Conservation (phyloP, 2,329 filamentous ascomycete genomes). For the Fusarium marasasianum region DNA sequence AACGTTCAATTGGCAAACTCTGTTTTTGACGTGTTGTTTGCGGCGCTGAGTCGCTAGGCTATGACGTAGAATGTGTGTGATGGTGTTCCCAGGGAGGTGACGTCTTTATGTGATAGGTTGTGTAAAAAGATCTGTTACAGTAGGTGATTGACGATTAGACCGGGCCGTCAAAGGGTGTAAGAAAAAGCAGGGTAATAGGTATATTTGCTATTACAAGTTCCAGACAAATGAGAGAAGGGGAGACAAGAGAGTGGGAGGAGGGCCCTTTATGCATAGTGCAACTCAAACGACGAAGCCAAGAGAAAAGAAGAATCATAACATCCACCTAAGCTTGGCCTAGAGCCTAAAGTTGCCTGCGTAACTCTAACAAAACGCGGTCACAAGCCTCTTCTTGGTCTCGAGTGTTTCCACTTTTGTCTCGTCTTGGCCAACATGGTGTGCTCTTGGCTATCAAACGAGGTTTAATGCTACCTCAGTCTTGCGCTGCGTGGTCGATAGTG, state of each 20-base stretch:
- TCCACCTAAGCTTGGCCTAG: slow-evolving; percentile 18
- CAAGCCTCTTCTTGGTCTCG: slow-evolving; percentile 1
- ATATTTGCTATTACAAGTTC: neutral
- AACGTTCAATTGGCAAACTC: neutral
- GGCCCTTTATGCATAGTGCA: slow-evolving; percentile 14
- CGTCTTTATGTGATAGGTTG: slow-evolving; percentile 9
- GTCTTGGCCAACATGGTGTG: slow-evolving; percentile 1
- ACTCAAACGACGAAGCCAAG: slow-evolving; percentile 7
- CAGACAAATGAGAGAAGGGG: neutral
- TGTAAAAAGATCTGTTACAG: neutral
- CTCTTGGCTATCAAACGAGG: slow-evolving; percentile 24
- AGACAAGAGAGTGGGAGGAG: slow-evolving; percentile 17
- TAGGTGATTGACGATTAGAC: slow-evolving; percentile 3
- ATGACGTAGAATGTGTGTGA: slow-evolving; percentile 11
- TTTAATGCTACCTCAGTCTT: neutral
- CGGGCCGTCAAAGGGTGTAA: neutral
- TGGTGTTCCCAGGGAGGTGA: slow-evolving; percentile 10
- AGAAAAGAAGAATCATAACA: slow-evolving; percentile 1
- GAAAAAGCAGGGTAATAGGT: slow-evolving; percentile 5
- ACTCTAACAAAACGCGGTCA: slow-evolving; percentile 16
- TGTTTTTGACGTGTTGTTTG: slow-evolving; percentile 7
- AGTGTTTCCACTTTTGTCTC: slow-evolving; percentile 25
- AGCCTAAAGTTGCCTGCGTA: slow-evolving; percentile 14
- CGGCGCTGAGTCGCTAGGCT: slow-evolving; percentile 6
- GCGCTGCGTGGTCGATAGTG: neutral